These are phyloP conservation scores for Dactylellina sp. DNA, from an alignment of 2,329 filamentous ascomycete genomes.

Conservation along the genomic window DNA sequence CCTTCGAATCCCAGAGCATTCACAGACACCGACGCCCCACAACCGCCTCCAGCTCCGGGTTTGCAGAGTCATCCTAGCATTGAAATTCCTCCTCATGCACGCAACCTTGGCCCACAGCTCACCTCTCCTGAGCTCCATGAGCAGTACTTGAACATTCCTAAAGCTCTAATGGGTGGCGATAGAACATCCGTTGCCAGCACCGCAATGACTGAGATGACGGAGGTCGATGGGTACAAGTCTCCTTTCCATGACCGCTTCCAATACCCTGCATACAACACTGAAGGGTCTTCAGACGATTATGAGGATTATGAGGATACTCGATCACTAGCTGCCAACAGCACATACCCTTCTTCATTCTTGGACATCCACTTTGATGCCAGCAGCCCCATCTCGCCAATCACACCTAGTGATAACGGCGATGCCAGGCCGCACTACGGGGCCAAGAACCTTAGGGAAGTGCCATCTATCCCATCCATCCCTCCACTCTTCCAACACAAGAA, in stretches of 20 bases:
- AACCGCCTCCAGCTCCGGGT: conserved; percentile 22
- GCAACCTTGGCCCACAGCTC: conserved; percentile 25
- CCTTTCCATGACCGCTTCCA: conserved; percentile 55
- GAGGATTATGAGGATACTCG: conserved; percentile 27
- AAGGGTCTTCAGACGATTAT: conserved; percentile 20
- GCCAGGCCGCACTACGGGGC: conserved; percentile 7
- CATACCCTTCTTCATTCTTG: conserved; percentile 50
- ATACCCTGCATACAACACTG: conserved; percentile 31
- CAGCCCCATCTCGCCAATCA: conserved; percentile 37
- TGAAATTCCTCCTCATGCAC: conserved; percentile 36
- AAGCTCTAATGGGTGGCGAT: conserved; percentile 11
- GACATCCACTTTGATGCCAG: conserved; percentile 53
- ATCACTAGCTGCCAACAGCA: conserved; percentile 40
- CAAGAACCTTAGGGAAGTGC: conserved; percentile 25
- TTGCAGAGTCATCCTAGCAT: conserved; percentile 24
- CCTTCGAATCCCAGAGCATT: conserved; percentile 45
- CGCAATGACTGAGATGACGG: conserved; percentile 42
- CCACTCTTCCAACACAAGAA: conserved; percentile 54
- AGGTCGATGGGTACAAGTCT: conserved; percentile 51
- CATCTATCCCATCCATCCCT: conserved; percentile 45
- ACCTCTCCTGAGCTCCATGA: conserved; percentile 40
- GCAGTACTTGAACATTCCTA: conserved; percentile 49
- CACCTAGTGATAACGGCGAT: conserved; percentile 12
- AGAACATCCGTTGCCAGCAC: conserved; percentile 32
- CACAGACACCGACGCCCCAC: conserved; percentile 23